Evolutionary conservation across 164 flowering plant genomes (phyloP).

Genomic region (Umbellularia californica): DNA sequence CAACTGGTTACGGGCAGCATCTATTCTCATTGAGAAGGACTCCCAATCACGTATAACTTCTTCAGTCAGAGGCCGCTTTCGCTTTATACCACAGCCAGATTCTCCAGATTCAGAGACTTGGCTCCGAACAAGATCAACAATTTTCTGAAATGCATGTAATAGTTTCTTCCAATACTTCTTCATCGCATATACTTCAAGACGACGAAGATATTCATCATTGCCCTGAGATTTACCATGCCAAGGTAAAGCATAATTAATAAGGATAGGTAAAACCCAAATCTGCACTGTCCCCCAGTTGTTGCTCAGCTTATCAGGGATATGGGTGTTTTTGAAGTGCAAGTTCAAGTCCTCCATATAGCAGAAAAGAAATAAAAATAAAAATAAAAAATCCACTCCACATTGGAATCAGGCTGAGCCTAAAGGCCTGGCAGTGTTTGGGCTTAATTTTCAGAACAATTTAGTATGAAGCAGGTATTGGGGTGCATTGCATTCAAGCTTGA

Average conservation of each 20-base stretch:
- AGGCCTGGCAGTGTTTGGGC: not conserved
- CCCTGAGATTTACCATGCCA: slow-evolving; percentile 25
- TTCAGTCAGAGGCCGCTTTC: slow-evolving; percentile 54
- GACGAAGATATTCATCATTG: slow-evolving; percentile 18
- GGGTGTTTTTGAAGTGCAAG: too few relatives aligned
- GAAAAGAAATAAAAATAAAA: too few relatives aligned
- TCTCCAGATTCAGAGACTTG: slow-evolving; percentile 19
- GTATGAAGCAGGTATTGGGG: too few relatives aligned
- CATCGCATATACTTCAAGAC: slow-evolving; percentile 1
- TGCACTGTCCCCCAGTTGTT: not conserved
- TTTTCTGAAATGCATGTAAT: slow-evolving; percentile 39
- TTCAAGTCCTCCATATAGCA: too few relatives aligned
- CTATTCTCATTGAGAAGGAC: slow-evolving; percentile 43
- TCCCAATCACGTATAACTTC: slow-evolving; percentile 54
- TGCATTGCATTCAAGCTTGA: too few relatives aligned
- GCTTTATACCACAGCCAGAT: slow-evolving; percentile 46
- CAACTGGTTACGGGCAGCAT: slow-evolving; percentile 47
- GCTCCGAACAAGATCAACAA: slow-evolving; percentile 25
- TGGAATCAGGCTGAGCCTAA: not conserved
- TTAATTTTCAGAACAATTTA: too few relatives aligned
- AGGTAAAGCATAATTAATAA: not conserved
- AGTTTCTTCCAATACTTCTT: slow-evolving; percentile 58
- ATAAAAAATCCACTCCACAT: too few relatives aligned
- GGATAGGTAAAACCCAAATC: not conserved
- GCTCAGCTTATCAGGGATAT: not conserved